Evolutionary conservation across 139 green algal genomes (phyloP), one percentile per base, ranked within the genome.

Genomic region (Dunaliella primolecta): DNA sequence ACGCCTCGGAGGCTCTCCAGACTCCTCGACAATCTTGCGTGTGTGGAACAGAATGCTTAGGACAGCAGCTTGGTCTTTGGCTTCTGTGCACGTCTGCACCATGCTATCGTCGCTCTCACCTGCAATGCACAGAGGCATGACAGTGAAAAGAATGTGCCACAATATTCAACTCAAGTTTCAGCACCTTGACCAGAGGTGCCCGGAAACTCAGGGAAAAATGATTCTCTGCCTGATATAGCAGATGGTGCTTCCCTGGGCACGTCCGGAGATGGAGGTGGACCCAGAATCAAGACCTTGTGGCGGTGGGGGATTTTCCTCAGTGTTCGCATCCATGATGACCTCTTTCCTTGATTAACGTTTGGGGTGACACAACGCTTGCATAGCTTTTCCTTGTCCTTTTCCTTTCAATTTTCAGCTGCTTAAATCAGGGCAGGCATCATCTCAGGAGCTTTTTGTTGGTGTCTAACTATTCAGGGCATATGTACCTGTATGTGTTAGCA

Each of bases 31-130:
- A 0, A 91, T 38, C 85, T 86, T 85, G 36, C 87, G 84, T 33
- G 85, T 89, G 83, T 91, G 88, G 78, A 88, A 91, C 21, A 91
- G 76, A 29, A 91, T 88, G 77, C 78, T 83, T 37, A 91, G 78
- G 1, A 91, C 80, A 3, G 88, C 88, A 27, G 88, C 88, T 64
- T 89, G 86, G 75, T 88, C 84, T n/a, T 79, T 82, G 37, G 84
- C 84, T 27, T 78, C 36, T 0, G 21, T 36, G 32, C 80, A 88
- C 23, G 76, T 38, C 31, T 38, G 78, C n/a, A 85, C 57, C 38
- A 88, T 75, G 38, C n/a, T 31, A 27, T 88, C 79, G 34, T 88
- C 84, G 24, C 36, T 80, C 31, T 88, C 80, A 1, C 84, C 84
- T 86, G 83, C 20, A 83, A 27, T 75, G 30, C 25, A 78, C 20